Base-by-base conservation (phyloP, 2,329 filamentous ascomycete species). In the Fusarium anthophilum region DNA sequence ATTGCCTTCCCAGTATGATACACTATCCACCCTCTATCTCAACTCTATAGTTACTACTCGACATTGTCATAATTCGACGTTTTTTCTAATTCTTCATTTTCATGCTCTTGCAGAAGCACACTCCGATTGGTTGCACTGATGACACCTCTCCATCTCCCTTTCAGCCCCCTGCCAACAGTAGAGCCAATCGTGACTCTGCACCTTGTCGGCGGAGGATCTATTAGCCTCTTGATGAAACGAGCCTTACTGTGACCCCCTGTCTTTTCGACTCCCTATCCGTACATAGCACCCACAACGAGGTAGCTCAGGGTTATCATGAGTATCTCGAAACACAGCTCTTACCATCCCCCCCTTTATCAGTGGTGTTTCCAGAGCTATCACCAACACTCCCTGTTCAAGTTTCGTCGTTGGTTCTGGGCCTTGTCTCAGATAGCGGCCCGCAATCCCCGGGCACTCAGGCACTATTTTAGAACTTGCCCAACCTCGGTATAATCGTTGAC, bases 191-290 rank as follows among this genome's bases (percentile, higher is more conserved):
- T 18, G 20, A 47, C 32, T 37, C 66, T n/a, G 63, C 58, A 69
- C 45, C 35, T 53, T 51, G 63, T 65, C 59, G 66, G 72, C 47
- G 62, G 75, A 75, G 75, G 61, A 76, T 72, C 66, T 78, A 48
- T 75, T 76, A 78, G 73, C 61, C 63, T 69, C 62, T 51, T 54
- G 63, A 69, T 78, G 77, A 78, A 78, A 78, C 77, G 76, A 77
- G 74, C 77, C 74, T 74, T 78, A 70, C 67, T 65, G 44, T 66
- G 13, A 41, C 28, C 54, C 65, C 66, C 71, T 70, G 71, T 63
- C 64, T 54, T 60, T 60, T 50, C 24, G 55, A 54, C 73, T 74
- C 76, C 73, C 63, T 76, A 72, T 66, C 50, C 64, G 66, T 75
- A 76, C 69, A 73, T 51, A 55, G 45, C 61, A 73, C 67, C 69